Evolutionary conservation across 2,329 filamentous ascomycete species (phyloP).

Genomic region (Corynespora cassiicola): DNA sequence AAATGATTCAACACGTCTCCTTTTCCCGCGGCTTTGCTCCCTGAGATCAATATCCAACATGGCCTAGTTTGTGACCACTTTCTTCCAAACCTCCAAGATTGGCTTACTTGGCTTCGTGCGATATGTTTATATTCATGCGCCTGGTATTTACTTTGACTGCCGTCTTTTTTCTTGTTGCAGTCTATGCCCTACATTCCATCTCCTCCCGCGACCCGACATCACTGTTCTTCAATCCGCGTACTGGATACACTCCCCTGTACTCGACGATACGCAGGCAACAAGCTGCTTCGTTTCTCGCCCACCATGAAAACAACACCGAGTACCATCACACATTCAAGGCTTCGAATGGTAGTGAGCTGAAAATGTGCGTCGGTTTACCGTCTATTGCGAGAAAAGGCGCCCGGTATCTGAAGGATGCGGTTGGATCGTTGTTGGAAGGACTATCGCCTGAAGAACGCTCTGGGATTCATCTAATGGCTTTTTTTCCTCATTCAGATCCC

Average conservation of each 20-base stretch:
- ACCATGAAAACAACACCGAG: conserved; percentile 15
- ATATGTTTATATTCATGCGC: too few species aligned
- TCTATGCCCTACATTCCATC: conserved; percentile 32
- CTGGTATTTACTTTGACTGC: conserved; percentile 22
- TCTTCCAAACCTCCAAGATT: too few species aligned
- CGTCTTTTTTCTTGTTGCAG: conserved; percentile 21
- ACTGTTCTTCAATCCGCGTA: conserved; percentile 41
- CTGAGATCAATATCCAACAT: too few species aligned
- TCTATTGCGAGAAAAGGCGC: conserved; percentile 48
- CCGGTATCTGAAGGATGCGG: conserved; percentile 49
- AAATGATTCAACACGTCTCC: too few species aligned
- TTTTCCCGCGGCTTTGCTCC: too few species aligned
- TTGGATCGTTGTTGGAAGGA: conserved; percentile 54
- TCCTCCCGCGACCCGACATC: conserved; percentile 43
- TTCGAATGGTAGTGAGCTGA: conserved; percentile 7
- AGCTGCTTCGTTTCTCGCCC: conserved; percentile 35
- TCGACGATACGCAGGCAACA: conserved; percentile 37
- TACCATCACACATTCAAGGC: too few species aligned
- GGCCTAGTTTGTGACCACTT: too few species aligned
- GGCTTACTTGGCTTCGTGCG: too few species aligned
- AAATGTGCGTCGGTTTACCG: conserved; percentile 54
- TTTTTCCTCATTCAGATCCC: conserved; percentile 54
- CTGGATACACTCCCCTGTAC: conserved; percentile 40
- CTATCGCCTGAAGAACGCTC: conserved; percentile 49
- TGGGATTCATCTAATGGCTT: conserved; percentile 51